These are phyloP conservation scores for Lactarius psammicola DNA, from an alignment of 768 basidiomycete species.

Conservation along the genomic window DNA sequence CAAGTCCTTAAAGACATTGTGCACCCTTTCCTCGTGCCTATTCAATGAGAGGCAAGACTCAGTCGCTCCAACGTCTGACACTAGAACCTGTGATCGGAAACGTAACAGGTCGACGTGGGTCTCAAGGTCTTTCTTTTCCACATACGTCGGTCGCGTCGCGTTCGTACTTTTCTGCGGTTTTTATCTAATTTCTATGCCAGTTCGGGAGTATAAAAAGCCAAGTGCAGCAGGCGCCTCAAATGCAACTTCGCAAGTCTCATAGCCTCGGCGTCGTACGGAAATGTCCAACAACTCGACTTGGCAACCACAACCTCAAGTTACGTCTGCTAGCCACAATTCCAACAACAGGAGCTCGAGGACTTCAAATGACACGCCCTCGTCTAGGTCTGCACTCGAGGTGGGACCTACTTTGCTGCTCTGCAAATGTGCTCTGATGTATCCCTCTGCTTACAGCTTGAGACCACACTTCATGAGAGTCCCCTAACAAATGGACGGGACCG, in stretches of 20 bases:
- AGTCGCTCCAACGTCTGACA: neutral
- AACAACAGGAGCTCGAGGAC: neutral
- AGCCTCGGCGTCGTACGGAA: neutral
- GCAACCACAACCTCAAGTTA: neutral
- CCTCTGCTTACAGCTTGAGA: neutral
- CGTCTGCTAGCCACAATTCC: neutral
- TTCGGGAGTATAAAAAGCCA: neutral
- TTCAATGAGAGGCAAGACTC: neutral
- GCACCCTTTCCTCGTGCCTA: neutral
- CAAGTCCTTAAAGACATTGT: neutral
- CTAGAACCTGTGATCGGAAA: neutral
- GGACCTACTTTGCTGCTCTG: neutral
- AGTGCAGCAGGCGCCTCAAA: neutral
- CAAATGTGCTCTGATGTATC: neutral
- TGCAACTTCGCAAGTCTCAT: neutral
- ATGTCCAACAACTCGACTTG: conserved; percentile 6
- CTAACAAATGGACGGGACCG: neutral
- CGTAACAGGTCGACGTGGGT: too few species aligned
- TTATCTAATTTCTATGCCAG: neutral
- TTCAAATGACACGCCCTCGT: neutral
- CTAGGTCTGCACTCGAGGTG: neutral
- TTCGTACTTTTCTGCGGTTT: neutral
- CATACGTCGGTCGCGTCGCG: neutral
- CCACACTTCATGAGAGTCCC: neutral
- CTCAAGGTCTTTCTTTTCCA: neutral